Percentiles rank a stretch among this genome's conserved stretches.
Conservation (phyloP, 2,329 filamentous ascomycete genomes). For the Lecanosticta acicola region DNA sequence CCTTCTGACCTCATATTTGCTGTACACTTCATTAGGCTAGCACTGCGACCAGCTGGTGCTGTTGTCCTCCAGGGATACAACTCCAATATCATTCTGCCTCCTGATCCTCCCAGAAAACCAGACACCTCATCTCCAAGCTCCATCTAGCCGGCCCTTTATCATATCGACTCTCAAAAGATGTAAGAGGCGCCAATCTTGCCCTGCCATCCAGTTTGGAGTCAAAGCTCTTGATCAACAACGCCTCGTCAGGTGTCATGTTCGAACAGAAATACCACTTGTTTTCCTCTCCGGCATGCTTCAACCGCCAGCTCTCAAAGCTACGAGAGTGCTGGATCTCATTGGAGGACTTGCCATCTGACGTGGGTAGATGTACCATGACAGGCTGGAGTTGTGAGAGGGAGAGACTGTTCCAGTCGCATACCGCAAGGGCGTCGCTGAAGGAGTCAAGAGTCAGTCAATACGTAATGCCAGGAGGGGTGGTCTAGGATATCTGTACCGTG, state of each 20-base stretch:
- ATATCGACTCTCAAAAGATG: slow-evolving; percentile 1
- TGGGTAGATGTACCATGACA: neutral
- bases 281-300: slow-evolving; percentile 35
- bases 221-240: slow-evolving; percentile 57
- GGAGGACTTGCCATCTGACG: neutral
- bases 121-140: slow-evolving; percentile 7
- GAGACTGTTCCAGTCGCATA: slow-evolving; percentile 6
- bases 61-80: no score
- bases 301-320: slow-evolving; percentile 30
- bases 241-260: slow-evolving; percentile 56
- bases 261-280: slow-evolving; percentile 57
- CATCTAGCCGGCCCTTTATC: slow-evolving; percentile 7
- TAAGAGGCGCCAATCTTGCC: slow-evolving; percentile 4
- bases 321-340: neutral
- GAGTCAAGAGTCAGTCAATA: neutral
- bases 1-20: no score
- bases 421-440: slow-evolving; percentile 6
- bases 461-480: slow-evolving; percentile 5
- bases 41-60: no score
- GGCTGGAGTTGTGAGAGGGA: slow-evolving; percentile 1
- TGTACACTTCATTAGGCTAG: no score
- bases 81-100: neutral
- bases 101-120: slow-evolving; percentile 6
- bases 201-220: slow-evolving; percentile 47
- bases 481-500: neutral